Base-by-base conservation (phyloP, 2,329 filamentous ascomycete genomes). In the Xylariales sp. region DNA sequence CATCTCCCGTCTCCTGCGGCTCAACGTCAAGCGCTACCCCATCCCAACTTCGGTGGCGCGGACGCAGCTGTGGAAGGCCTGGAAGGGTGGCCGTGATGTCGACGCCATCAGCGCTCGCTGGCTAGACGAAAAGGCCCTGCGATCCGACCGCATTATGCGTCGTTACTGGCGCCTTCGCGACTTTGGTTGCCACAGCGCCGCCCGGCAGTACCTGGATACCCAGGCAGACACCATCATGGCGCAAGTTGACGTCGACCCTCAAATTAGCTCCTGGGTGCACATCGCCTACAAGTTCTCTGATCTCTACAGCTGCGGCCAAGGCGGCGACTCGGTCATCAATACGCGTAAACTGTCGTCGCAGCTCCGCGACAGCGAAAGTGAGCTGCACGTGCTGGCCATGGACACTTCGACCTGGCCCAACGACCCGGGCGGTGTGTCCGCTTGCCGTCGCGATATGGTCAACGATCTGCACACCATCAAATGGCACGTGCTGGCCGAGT, bases 371-470 rank as follows among this genome's bases (percentile, higher is more conserved):
- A 16, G 5, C 14, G 33, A 35, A 19, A 17, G 27, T 35, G 33
- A 35, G 5, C 20, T 35, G 12, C 33, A 35, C 23, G 33, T 35
- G 15, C 33, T 35, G 14, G 24, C 21, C 33, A 35, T 35, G 33
- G 33, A 35, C 27, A 35, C 33, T n/a, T 35, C 33, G 14, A 35
- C 33, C 15, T 35, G 33, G 33, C 33, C 33, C 19, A 35, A 35
- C 11, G 33, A 35, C 23, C 33, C 33, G 24, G 33, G 33, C 27
- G 33, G 33, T 35, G 33, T 35, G 6, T 35, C 33, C 11, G 33
- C 33, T 4, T 35, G 33, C 23, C 33, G 33, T 15, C 18, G 33
- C 17, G 33, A 35, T 11, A 35, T 35, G 33, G 21, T 35, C 33
- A 35, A 35, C 20, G 33, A 35, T 27, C 21, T 35, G 12, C 24